Evolutionary conservation across 1,139 yeast species (phyloP), one percentile per base, ranked within the genome.

Genomic region (Saccharomyces hybrid): DNA sequence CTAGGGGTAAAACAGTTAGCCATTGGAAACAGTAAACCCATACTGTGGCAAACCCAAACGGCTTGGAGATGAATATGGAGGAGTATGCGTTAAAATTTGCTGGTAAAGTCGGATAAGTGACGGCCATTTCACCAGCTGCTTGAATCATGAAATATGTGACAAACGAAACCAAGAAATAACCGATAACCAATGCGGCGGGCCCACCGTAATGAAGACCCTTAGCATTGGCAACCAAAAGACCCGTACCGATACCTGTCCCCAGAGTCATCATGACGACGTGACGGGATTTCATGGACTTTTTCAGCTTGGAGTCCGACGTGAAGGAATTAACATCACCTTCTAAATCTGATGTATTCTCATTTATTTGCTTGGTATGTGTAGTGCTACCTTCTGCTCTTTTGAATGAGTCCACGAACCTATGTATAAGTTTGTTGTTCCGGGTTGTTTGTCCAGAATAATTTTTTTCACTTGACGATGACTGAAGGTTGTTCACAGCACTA

Each of bases 241-340:
- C 91, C 5, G 88, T 83, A 71, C 95, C 95, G 55, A 88, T 84
- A 58, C 89, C 84, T 21, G 91, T 87, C 16, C 93, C 95, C 51
- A 88, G 76, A 38, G 93, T 86, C 63, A 88, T 86, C 84, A 84
- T 80, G 63, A 81, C 79, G 56, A 79, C 64, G 64, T 78, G 82
- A 53, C 81, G 69, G 24, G 77, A 70, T 55, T 73, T 73, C 49
- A 79, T 73, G 27, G 77, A 77, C 49, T 80, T 73, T 56, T 75
- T 73, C 48, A 79, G 72, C 7, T 50, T 21, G 21, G 54, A 26
- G 7, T 50, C 49, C 4, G 59, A 49, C 3, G 29, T 14, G 19
- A 53, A 54, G 6, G 58, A 52, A 2, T 53, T 53, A 47, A 52
- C 54, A 31, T 52, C 58, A 21, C 47, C 56, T 32, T 56, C 60